phyloP scores from a whole-genome alignment of 495 filamentous ascomycete species.

The Penicillium steckii region DNA sequence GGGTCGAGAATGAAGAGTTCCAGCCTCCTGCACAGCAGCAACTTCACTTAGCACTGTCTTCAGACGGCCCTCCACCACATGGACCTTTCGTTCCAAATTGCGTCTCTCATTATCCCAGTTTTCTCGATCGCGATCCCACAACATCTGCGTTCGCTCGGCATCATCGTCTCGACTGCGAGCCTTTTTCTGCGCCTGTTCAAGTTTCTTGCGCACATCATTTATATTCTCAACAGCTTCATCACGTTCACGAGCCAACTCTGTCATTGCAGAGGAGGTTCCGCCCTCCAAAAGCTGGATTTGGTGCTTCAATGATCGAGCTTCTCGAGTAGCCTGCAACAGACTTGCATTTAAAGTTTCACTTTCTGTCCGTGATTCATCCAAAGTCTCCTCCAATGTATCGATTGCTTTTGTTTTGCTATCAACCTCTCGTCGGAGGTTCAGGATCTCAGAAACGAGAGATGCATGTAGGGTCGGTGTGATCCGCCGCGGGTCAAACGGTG shows the following conservation, averaged over 20 bases:
- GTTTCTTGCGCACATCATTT: constrained; percentile 70
- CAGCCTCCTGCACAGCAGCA: constrained; percentile 65
- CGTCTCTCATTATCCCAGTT: constrained; percentile 79
- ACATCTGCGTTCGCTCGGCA: constrained; percentile 65
- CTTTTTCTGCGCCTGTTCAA: constrained; percentile 78
- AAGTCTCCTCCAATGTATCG: constrained; percentile 72
- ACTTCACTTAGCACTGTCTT: constrained; percentile 83
- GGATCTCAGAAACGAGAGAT: constrained; percentile 90
- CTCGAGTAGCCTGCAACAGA: constrained; percentile 62
- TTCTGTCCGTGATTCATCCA: constrained; percentile 70
- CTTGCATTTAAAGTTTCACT: constrained; percentile 64
- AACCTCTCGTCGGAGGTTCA: constrained; percentile 80
- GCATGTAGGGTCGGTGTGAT: constrained; percentile 96
- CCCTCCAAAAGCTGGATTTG: constrained; percentile 85
- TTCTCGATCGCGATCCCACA: constrained; percentile 81
- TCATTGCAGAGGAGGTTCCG: constrained; percentile 78
- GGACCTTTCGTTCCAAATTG: constrained; percentile 75
- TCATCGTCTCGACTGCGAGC: constrained; percentile 82
- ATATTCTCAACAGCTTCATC: constrained; percentile 78
- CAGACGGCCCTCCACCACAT: constrained; percentile 83
- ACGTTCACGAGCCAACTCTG: constrained; percentile 78
- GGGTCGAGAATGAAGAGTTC: constrained; percentile 20
- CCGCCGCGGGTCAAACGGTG: constrained; percentile 79
- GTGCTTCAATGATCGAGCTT: constrained; percentile 76
- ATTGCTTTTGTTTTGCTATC: constrained; percentile 84